Evolutionary conservation across 805 yeast species (phyloP), one percentile per base, ranked within the genome.

Genomic region (Suhomyces sp.): DNA sequence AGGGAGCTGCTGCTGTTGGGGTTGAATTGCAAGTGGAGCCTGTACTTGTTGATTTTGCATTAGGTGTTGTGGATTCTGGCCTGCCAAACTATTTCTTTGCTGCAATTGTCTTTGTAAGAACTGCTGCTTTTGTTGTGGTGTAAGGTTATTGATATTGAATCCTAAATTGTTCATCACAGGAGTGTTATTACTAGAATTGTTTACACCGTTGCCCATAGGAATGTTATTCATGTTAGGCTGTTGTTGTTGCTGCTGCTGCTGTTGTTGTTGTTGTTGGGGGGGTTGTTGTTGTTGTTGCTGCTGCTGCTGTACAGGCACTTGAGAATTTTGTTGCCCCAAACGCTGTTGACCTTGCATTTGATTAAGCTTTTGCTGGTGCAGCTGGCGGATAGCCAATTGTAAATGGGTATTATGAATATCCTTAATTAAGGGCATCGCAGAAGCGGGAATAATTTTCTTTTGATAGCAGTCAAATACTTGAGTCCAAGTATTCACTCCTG

Each of bases 401-500:
- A 77, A 65, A 55, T 83, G 90, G 33, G 81, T 64, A 30, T 75
- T 72, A 56, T 87, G 87, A 6, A 83, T 77, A 39, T 77, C 81
- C 53, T 77, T 80, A 28, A 85, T 77, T 16, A 74, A 56, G 11
- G 75, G 75, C 65, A 81, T 62, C 18, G 74, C 75, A 21, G 77
- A 72, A 5, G 75, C 72, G 1, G 84, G 77, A 25, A 85, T 60
- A 40, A 76, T 66, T 40, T 77, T 78, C 43, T 75, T 72, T 44
- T 77, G 74, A 28, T 79, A 59, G 46, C 80, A 72, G 26, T 80
- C 82, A 56, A 80, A 77, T 19, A 87, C 77, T 53, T 80, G 85
- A 15, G 78, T 76, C 96, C 96, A 88, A 5, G 95, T 85, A 46
- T 75, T 81, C 19, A 81, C 81, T 32, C 79, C 82, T 10, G 81